Conservation (phyloP, 352 stramenopile genomes). For the Phytophthora meadii region DNA sequence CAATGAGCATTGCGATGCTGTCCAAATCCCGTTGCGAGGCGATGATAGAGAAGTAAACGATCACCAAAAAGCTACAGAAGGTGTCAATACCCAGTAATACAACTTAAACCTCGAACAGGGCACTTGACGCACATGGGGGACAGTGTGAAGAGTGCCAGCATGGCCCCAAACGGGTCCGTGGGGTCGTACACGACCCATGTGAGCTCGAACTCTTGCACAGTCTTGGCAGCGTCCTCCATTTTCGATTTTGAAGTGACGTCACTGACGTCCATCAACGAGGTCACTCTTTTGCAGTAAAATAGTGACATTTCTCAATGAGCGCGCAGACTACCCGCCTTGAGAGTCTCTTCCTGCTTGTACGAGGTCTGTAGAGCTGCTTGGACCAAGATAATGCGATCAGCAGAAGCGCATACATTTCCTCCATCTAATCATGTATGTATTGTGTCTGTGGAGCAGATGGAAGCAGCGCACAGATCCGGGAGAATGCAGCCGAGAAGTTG, state of each 20-base stretch:
- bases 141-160: constrained; percentile 80
- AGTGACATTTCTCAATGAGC: constrained; percentile 18
- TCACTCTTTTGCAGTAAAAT: constrained; percentile 16
- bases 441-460: constrained; percentile 49
- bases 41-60: constrained; percentile 84
- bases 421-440: constrained; percentile 17
- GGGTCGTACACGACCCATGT: constrained; percentile 88
- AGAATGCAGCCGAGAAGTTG: constrained; percentile 76
- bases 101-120: constrained; percentile 5
- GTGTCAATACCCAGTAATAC: not conserved
- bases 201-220: constrained; percentile 78
- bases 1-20: constrained; percentile 71
- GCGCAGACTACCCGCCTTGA: constrained; percentile 73
- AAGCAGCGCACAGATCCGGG: constrained; percentile 69
- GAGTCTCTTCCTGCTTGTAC: constrained; percentile 80
- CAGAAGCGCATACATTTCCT: not conserved
- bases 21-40: constrained; percentile 84
- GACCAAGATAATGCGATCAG: not conserved
- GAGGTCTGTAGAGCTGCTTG: constrained; percentile 37
- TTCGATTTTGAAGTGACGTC: constrained; percentile 1
- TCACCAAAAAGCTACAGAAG: constrained; percentile 74
- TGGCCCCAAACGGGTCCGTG: constrained; percentile 62
- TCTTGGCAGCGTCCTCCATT: constrained; percentile 20
- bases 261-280: not conserved
- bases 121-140: constrained; percentile 64